A percentile compares a stretch with the other conserved stretches of the same genome.
These are phyloP conservation scores for Panaeolus papilionaceus DNA, from an alignment of 768 basidiomycete genomes.

Conservation along the genomic window DNA sequence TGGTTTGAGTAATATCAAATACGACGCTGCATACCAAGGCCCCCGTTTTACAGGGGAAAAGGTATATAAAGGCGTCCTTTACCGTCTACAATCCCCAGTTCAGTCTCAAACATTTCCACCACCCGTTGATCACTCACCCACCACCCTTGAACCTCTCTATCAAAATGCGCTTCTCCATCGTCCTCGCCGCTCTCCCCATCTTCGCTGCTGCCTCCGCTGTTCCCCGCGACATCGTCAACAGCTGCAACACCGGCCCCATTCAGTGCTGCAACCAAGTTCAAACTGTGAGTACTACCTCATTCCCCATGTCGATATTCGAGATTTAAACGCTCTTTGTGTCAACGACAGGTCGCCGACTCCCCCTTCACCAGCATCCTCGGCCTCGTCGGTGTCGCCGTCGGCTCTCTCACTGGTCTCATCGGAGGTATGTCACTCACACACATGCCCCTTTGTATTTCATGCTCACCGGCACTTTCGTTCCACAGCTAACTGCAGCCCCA, in stretches of 20 bases:
- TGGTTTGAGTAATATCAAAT: too few species aligned
- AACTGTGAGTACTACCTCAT: not conserved
- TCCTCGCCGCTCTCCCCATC: not conserved
- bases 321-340: not conserved
- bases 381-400: not conserved
- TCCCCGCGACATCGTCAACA: not conserved
- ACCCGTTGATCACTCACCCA: too few species aligned
- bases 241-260: not conserved
- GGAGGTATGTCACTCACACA: not conserved
- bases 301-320: not conserved
- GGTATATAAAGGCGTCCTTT: not conserved
- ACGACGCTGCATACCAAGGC: not conserved
- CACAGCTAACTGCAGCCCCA: conserved; percentile 13
- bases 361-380: not conserved
- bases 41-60: not conserved
- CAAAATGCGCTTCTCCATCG: not conserved
- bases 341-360: not conserved
- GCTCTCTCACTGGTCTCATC: not conserved
- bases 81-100: not conserved
- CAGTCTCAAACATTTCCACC: not conserved
- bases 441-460: not conserved
- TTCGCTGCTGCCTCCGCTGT: not conserved
- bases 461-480: not conserved
- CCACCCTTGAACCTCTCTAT: not conserved
- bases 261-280: conserved; percentile 6